phyloP scores from a whole-genome alignment of 495 filamentous ascomycete genomes.

The Durotheca rogersii region DNA sequence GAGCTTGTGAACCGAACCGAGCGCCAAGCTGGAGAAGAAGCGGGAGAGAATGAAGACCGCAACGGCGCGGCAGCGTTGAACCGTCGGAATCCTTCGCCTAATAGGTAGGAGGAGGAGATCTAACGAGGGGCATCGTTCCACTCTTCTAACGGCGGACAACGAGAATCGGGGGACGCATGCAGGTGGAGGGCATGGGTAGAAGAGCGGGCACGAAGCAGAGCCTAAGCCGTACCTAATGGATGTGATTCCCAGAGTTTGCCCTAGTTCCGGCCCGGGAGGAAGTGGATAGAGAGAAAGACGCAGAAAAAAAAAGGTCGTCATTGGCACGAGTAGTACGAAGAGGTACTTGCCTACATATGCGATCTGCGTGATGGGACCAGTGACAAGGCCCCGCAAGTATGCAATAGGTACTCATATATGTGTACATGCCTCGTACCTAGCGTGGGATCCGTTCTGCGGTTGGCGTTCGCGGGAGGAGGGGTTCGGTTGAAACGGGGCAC shows the following conservation, averaged over 20 bases:
- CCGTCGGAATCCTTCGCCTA: too few species aligned
- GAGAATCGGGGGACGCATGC: conserved; percentile 9
- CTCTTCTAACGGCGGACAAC: conserved; percentile 11
- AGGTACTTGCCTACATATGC: too few species aligned
- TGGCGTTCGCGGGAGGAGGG: too few species aligned
- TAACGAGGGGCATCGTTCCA: conserved; percentile 6
- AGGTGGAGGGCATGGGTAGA: background rate
- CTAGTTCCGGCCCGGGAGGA: conserved; percentile 12
- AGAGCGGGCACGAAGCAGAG: conserved; percentile 4
- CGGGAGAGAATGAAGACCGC: background rate
- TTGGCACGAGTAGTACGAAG: conserved; percentile 28
- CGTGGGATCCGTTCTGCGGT: too few species aligned
- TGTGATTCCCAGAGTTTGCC: conserved; percentile 22
- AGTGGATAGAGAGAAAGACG: too few species aligned
- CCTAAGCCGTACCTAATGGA: too few species aligned
- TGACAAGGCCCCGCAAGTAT: too few species aligned
- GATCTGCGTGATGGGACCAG: too few species aligned
- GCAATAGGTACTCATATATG: too few species aligned
- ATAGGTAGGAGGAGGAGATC: background rate
- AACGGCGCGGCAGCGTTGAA: too few species aligned
- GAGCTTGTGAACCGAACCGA: background rate
- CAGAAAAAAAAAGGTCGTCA: conserved; percentile 27
- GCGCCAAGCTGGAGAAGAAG: background rate
- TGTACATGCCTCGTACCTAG: background rate
- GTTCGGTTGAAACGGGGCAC: too few species aligned